Evolutionary conservation across 371 early-diverging fungal species (phyloP).

Genomic region (Actinomucor elegans): DNA sequence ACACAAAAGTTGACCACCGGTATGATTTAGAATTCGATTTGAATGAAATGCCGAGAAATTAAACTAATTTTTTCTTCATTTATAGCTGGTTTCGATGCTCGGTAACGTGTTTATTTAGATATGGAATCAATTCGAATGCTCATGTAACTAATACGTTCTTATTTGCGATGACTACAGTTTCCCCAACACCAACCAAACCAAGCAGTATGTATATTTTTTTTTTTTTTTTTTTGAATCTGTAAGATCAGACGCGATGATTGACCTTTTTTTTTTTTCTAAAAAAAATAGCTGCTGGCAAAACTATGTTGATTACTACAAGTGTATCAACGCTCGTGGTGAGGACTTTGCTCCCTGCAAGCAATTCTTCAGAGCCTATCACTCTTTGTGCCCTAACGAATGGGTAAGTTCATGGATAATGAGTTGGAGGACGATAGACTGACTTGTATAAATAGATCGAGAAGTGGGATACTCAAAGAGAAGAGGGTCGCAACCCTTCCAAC

Average conservation of each 20-base stretch:
- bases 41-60: neutral
- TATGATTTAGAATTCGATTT: neutral
- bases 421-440: neutral
- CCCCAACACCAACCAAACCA: conserved; percentile 97
- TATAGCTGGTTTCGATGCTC: conserved; percentile 61
- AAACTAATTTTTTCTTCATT: conserved; percentile 1
- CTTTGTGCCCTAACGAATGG: conserved; percentile 89
- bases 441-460: conserved; percentile 60
- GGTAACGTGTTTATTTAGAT: conserved; percentile 20
- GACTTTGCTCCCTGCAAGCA: conserved; percentile 87
- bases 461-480: conserved; percentile 87
- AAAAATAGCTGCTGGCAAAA: conserved; percentile 89
- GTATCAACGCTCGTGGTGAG: conserved; percentile 85
- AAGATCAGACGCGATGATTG: neutral
- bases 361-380: conserved; percentile 74
- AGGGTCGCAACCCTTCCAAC: conserved; percentile 73
- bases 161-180: conserved; percentile 51
- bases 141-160: neutral
- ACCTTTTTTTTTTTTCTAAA: neutral
- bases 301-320: conserved; percentile 93
- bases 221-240: neutral
- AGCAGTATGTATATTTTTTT: conserved; percentile 46
- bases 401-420: conserved; percentile 40
- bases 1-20: conserved; percentile 31
- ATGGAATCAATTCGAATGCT: neutral